Base-by-base conservation (phyloP, 2,329 filamentous ascomycete species). In the Exophiala alcalophila region DNA sequence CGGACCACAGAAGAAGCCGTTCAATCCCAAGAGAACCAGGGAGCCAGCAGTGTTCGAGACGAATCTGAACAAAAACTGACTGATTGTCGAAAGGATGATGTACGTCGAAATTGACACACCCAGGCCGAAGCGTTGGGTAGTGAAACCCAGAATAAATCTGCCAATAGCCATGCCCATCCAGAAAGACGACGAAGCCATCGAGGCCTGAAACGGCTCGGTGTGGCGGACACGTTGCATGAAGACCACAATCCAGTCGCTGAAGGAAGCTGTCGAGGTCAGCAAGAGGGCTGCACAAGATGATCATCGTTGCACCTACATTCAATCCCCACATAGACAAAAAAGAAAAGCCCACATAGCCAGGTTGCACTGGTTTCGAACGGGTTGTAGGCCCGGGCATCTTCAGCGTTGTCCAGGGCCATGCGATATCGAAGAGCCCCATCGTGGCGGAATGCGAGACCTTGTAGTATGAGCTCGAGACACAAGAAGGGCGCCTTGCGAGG, bases 161-260 rank as follows among this genome's bases (percentile, higher is more conserved):
- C 70, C 70, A 4, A 61, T 40, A 0, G 66, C 65, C 65, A 71
- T 70, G 11, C 69, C 69, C 12, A 61, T 56, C 64, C 69, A 72
- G 52, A 69, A 73, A 0, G 62, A 63, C 1, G 69, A 69, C 0
- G 67, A 69, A 7, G 66, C 64, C 0, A 71, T 53, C 6, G 64
- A 65, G 4, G 69, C 62, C 0, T 65, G 48, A 9, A 65, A 64
- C 0, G 61, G 55, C 3, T 65, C 59, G 0, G 62, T 57, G 27
- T 65, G 56, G 4, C 68, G 67, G 10, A 61, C 58, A 2, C 68
- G 63, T 3, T 58, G 56, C 66, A 72, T 71, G 57, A 68, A 73
- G 1, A 67, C 64, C 2, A 71, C 63, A 7, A 72, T 60, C 70
- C 70, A 73, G 21, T 68, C 68, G 2, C 66, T 70, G 0, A 72